Evolutionary conservation across 306 rosid genomes (phyloP).

Genomic region (Aeschynomene evenia): DNA sequence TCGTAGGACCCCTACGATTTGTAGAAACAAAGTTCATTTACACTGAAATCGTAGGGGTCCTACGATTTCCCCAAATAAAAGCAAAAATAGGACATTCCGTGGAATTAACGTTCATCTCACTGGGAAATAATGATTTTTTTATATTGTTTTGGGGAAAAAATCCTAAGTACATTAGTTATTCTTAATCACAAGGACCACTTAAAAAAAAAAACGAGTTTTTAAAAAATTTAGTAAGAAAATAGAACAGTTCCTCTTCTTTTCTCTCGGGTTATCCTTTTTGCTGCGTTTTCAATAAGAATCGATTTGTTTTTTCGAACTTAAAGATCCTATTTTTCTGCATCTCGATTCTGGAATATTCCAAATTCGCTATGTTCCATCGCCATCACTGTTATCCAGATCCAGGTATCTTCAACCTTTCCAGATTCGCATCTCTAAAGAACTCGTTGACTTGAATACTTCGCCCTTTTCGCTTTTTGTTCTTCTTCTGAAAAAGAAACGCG

Average conservation of each 20-base stretch:
- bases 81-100: too few species aligned
- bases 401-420: neutral
- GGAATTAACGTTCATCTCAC: too few species aligned
- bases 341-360: constrained; percentile 38
- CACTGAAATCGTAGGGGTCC: too few species aligned
- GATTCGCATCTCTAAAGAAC: neutral
- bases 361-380: constrained; percentile 19
- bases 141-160: too few species aligned
- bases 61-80: too few species aligned
- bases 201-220: neutral
- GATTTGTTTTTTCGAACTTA: neutral
- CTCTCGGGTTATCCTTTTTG: neutral
- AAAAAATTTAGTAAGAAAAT: neutral
- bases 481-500: neutral
- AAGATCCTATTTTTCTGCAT: neutral
- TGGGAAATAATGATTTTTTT: too few species aligned
- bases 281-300: neutral
- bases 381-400: constrained; percentile 1
- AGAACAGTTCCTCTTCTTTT: constrained; percentile 1
- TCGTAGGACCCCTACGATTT: too few species aligned
- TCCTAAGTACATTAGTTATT: too few species aligned
- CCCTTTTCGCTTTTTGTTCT: neutral
- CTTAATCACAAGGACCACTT: too few species aligned
- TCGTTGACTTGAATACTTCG: neutral
- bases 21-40: too few species aligned